A percentile compares a stretch with the other conserved stretches of the same genome.
Evolutionary conservation across 2,329 filamentous ascomycete genomes (phyloP).

Genomic region (Nothopassalora personata): DNA sequence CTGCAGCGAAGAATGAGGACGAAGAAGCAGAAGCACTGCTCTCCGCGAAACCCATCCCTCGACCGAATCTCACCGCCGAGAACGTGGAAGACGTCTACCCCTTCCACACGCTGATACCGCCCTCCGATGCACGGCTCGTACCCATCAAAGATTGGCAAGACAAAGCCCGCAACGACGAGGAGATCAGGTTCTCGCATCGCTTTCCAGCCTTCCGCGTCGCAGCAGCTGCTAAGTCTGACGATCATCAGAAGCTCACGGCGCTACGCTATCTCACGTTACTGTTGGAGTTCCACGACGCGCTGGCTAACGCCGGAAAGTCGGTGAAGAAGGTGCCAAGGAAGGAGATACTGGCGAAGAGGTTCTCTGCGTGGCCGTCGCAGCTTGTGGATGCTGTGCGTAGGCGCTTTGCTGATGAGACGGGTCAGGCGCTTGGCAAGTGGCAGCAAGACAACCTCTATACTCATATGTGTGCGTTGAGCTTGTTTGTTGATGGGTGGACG

Average conservation of each 20-base stretch:
- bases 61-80: constrained; percentile 60
- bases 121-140: constrained; percentile 61
- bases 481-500: constrained; percentile 68
- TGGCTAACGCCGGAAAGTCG: constrained; percentile 29
- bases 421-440: constrained; percentile 61
- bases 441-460: constrained; percentile 67
- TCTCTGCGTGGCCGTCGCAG: constrained; percentile 53
- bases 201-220: constrained; percentile 63
- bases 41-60: constrained; percentile 66
- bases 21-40: constrained; percentile 61
- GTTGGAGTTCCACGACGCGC: constrained; percentile 43
- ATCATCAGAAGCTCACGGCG: constrained; percentile 44
- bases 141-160: constrained; percentile 72
- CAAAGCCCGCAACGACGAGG: constrained; percentile 52
- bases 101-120: constrained; percentile 59
- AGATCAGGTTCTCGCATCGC: constrained; percentile 52
- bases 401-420: constrained; percentile 58
- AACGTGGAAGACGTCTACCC: constrained; percentile 70
- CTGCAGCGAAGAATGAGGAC: constrained; percentile 59
- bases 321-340: constrained; percentile 52
- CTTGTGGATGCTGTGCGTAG: constrained; percentile 63
- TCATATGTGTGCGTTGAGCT: constrained; percentile 65
- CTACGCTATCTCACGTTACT: constrained; percentile 46
- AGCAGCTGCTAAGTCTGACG: constrained; percentile 50
- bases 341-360: constrained; percentile 55